Conservation (phyloP, 2,329 filamentous ascomycete species). For the Tolypocladium tundrense region DNA sequence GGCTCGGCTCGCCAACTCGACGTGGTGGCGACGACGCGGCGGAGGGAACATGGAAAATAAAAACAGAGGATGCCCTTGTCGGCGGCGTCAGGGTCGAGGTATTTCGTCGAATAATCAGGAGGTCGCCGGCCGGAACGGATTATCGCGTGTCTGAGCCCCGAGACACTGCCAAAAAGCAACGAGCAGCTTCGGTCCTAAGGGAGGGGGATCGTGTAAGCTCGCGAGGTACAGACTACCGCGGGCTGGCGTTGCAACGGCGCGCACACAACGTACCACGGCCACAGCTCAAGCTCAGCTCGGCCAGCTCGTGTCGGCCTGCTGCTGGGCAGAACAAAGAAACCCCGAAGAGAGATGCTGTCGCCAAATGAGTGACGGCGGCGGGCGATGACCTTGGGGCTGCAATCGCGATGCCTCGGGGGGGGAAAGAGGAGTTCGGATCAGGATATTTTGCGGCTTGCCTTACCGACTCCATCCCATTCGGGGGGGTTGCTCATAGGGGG, state of each 20-base stretch:
- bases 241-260: background rate
- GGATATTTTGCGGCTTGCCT: background rate
- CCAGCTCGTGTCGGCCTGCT: background rate
- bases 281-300: background rate
- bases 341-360: background rate
- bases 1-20: background rate
- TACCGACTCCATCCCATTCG: background rate
- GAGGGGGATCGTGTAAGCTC: background rate
- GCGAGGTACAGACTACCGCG: no score
- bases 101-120: background rate
- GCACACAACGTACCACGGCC: background rate
- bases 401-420: background rate
- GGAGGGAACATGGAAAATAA: background rate
- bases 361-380: background rate
- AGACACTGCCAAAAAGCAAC: conserved; percentile 5
- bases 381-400: background rate
- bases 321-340: background rate
- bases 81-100: conserved; percentile 1
- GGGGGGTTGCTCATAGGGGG: background rate
- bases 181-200: background rate
- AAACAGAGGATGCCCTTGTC: background rate
- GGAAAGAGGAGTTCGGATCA: background rate
- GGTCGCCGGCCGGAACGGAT: background rate
- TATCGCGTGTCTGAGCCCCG: conserved; percentile 1
- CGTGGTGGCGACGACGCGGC: background rate